Percentiles rank a stretch among this genome's conserved stretches.
These are phyloP conservation scores for Aureobasidium leucospermi DNA, from an alignment of 2,329 filamentous ascomycete species.

Conservation along the genomic window DNA sequence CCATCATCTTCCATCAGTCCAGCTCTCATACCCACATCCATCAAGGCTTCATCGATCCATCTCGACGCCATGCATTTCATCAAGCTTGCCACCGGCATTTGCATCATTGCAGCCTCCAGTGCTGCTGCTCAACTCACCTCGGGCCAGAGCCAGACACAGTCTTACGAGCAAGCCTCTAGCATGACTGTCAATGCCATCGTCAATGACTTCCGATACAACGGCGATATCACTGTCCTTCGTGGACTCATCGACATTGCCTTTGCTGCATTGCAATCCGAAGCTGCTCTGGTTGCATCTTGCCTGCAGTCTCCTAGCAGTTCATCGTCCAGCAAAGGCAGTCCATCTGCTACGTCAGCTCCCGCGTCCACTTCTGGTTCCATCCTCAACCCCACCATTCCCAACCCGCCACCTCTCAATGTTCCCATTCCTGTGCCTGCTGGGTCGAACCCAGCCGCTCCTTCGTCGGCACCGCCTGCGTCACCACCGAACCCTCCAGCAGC, in stretches of 20 bases:
- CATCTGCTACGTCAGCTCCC: background rate
- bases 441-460: background rate
- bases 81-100: constrained; percentile 1
- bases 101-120: background rate
- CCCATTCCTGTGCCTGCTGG: constrained; percentile 1
- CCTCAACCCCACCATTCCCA: constrained; percentile 6
- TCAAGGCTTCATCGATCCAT: constrained; percentile 9
- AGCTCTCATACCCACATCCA: constrained; percentile 1
- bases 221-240: constrained; percentile 10
- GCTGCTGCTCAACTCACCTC: background rate
- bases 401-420: constrained; percentile 1
- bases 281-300: constrained; percentile 8
- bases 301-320: background rate
- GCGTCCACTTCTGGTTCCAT: background rate
- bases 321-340: background rate
- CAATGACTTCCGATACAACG: constrained; percentile 12
- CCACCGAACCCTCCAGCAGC: background rate
- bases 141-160: background rate
- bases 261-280: constrained; percentile 8
- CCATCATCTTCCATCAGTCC: constrained; percentile 7
- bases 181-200: constrained; percentile 9
- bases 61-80: constrained; percentile 8
- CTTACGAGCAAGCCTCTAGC: constrained; percentile 8
- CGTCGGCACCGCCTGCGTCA: background rate
- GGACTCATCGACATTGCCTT: constrained; percentile 13